Evolutionary conservation across 495 filamentous ascomycete species (phyloP).

Genomic region (Cercophora newfieldiana): DNA sequence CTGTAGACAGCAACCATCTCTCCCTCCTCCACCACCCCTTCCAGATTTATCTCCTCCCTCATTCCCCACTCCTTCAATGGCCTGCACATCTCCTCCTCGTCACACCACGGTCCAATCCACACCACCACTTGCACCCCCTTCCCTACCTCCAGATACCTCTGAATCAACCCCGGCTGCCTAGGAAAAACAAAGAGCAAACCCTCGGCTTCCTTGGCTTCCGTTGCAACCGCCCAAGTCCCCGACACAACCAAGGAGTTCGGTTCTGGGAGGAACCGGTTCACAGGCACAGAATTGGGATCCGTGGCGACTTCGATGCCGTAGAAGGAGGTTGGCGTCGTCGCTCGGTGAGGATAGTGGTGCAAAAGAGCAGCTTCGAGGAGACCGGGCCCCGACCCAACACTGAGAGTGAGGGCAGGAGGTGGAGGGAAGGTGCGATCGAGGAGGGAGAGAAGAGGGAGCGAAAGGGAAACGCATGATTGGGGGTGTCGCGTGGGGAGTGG

Average conservation of each 20-base stretch:
- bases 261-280: conserved; percentile 27
- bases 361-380: conserved; percentile 30
- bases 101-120: conserved; percentile 32
- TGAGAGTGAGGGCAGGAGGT: conserved; percentile 21
- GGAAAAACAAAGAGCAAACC: conserved; percentile 31
- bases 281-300: not conserved
- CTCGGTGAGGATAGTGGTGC: conserved; percentile 13
- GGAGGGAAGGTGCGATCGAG: conserved; percentile 23
- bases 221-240: conserved; percentile 27
- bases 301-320: conserved; percentile 26
- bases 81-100: conserved; percentile 20
- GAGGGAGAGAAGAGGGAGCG: conserved; percentile 23
- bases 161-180: conserved; percentile 19
- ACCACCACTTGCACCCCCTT: conserved; percentile 20
- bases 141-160: conserved; percentile 18
- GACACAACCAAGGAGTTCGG: conserved; percentile 10
- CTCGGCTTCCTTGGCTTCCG: not conserved
- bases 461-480: conserved; percentile 27
- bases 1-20: conserved; percentile 25
- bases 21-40: conserved; percentile 24
- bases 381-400: conserved; percentile 30
- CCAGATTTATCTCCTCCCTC: not conserved
- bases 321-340: not conserved
- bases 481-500: conserved; percentile 19
- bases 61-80: conserved; percentile 18